Percentiles rank a stretch among this genome's conserved stretches.
phyloP scores from a whole-genome alignment of 1,139 yeast genomes.

The Candida freyschussii region DNA sequence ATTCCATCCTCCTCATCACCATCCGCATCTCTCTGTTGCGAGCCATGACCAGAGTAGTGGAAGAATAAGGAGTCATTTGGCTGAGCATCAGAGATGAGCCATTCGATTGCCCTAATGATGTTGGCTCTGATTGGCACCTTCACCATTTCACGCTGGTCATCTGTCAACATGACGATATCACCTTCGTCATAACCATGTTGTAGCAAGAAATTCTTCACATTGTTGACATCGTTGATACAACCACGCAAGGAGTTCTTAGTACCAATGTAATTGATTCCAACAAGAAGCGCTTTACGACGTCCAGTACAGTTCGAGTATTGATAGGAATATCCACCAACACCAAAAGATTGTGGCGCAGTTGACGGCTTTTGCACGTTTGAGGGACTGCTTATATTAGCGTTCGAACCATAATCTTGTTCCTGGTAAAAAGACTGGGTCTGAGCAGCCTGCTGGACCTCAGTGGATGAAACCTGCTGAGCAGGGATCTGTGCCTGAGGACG shows the following conservation, averaged over 20 bases:
- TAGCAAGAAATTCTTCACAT: conserved; percentile 54
- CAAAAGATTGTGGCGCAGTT: conserved; percentile 34
- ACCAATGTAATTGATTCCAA: conserved; percentile 87
- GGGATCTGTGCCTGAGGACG: conserved; percentile 14
- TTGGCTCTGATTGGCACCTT: conserved; percentile 73
- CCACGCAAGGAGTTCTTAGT: conserved; percentile 69
- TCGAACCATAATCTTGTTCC: conserved; percentile 16
- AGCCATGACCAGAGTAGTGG: conserved; percentile 95
- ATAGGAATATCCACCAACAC: conserved; percentile 31
- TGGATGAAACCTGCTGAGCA: conserved; percentile 8
- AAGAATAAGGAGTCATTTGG: conserved; percentile 85
- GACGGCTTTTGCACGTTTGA: conserved; percentile 27
- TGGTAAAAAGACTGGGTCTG: conserved; percentile 17
- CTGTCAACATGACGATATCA: conserved; percentile 82
- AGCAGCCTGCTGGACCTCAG: conserved; percentile 12
- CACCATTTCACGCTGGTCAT: conserved; percentile 56
- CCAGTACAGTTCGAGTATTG: conserved; percentile 79
- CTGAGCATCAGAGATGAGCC: conserved; percentile 79
- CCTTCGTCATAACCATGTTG: conserved; percentile 62
- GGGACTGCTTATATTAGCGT: conserved; percentile 12
- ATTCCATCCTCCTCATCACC: conserved; percentile 91
- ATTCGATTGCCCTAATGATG: conserved; percentile 81
- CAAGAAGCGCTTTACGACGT: conserved; percentile 69
- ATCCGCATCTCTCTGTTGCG: conserved; percentile 69
- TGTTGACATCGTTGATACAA: conserved; percentile 78